phyloP scores from a whole-genome alignment of 1,284 basidiomycete species.

The Austropuccinia psidii region DNA sequence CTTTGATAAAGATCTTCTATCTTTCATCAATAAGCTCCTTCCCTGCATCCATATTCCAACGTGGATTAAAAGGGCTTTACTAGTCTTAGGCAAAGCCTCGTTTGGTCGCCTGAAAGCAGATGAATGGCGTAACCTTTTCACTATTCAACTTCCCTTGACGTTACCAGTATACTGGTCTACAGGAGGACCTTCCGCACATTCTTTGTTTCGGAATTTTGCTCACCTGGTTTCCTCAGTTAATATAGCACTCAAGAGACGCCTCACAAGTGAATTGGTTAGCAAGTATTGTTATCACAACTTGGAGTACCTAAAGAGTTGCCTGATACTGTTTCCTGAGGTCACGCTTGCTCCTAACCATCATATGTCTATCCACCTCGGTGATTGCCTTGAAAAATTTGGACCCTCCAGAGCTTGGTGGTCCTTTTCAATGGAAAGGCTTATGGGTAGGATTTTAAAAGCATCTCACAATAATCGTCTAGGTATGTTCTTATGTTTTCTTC shows the following conservation, averaged over 20 bases:
- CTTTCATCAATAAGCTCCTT: not conserved
- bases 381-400: constrained; percentile 2
- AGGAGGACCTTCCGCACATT: not conserved
- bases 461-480: constrained; percentile 18
- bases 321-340: not conserved
- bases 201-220: constrained; percentile 8
- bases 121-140: constrained; percentile 32
- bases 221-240: constrained; percentile 12
- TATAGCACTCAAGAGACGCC: not conserved
- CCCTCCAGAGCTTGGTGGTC: constrained; percentile 17
- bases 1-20: not conserved
- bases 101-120: constrained; percentile 38
- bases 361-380: constrained; percentile 7
- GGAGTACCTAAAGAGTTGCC: constrained; percentile 9
- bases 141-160: not conserved
- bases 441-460: constrained; percentile 10
- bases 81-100: not conserved
- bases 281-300: not conserved
- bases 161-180: not conserved
- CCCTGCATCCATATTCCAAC: constrained; percentile 1
- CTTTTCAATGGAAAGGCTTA: constrained; percentile 14
- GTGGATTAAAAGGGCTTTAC: constrained; percentile 16
- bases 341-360: constrained; percentile 4
- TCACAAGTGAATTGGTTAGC: not conserved
- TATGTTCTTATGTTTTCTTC: not conserved